Percentiles rank a stretch among this genome's conserved stretches.
Conservation (phyloP, 192 early-diverging fungal species). For the Coemansia interrupta region DNA sequence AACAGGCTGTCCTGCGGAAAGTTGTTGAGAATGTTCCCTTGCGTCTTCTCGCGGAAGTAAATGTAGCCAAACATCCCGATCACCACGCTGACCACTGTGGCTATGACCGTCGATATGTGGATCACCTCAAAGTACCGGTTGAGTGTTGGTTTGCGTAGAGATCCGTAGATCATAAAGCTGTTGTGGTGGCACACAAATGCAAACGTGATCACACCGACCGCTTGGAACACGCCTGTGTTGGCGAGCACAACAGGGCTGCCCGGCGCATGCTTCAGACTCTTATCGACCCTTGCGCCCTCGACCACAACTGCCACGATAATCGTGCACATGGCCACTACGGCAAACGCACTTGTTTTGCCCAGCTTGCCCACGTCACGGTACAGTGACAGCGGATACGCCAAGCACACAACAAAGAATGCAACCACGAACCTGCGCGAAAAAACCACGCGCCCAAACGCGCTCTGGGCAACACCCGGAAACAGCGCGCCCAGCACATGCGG, state of each 20-base stretch:
- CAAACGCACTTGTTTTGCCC: conserved; percentile 83
- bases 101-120: conserved; percentile 70
- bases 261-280: conserved; percentile 46
- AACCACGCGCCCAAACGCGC: conserved; percentile 60
- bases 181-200: conserved; percentile 97
- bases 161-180: conserved; percentile 86
- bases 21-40: conserved; percentile 87
- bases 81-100: conserved; percentile 66
- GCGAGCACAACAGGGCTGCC: conserved; percentile 25
- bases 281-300: conserved; percentile 63
- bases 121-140: conserved; percentile 83
- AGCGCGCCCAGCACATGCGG: conserved; percentile 77
- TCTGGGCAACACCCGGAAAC: conserved; percentile 56
- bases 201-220: conserved; percentile 89
- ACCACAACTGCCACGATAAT: conserved; percentile 68
- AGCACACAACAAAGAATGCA: conserved; percentile 65
- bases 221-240: conserved; percentile 69
- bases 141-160: conserved; percentile 77
- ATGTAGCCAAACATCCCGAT: conserved; percentile 74
- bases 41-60: conserved; percentile 79
- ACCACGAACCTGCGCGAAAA: conserved; percentile 73
- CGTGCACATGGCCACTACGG: conserved; percentile 76
- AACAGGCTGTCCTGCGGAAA: conserved; percentile 73
- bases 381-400: conserved; percentile 82
- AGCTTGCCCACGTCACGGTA: conserved; percentile 85